Conservation (phyloP, 164 flowering plant genomes). For the Sextonia rubra region DNA sequence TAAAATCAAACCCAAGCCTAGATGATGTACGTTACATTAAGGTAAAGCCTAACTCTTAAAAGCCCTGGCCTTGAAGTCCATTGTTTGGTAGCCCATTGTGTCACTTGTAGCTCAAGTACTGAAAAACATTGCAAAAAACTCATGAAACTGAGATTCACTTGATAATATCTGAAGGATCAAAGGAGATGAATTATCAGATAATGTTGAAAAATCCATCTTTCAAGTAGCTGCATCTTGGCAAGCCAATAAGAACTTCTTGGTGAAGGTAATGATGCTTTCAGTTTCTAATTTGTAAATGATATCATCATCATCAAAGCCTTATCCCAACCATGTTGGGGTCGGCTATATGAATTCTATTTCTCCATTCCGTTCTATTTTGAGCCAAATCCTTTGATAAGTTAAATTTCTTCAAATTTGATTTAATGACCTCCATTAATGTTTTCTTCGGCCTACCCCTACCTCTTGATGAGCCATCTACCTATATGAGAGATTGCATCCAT, state of each 20-base stretch:
- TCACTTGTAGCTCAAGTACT: not conserved
- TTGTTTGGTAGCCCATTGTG: not conserved
- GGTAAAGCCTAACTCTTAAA: not conserved
- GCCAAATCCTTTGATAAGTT: too few species aligned
- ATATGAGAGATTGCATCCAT: not conserved
- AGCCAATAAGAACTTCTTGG: constrained; percentile 86
- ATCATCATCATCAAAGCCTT: too few species aligned
- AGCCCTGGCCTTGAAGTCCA: not conserved
- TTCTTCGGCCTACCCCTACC: too few species aligned
- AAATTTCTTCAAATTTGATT: too few species aligned
- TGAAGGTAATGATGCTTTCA: constrained; percentile 53
- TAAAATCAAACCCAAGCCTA: too few species aligned
- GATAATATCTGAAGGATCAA: constrained; percentile 34
- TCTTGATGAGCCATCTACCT: too few species aligned
- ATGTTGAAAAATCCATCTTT: constrained; percentile 57
- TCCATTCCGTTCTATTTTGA: too few species aligned
- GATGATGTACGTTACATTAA: too few species aligned
- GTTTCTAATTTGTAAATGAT: not conserved
- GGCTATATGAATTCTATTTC: too few species aligned
- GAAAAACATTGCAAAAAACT: not conserved
- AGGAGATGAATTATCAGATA: constrained; percentile 40
- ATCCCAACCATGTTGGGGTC: too few species aligned
- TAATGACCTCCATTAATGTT: too few species aligned
- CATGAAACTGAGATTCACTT: constrained; percentile 6
- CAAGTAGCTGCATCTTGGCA: constrained; percentile 96